Percentiles rank a stretch among this genome's conserved stretches.
phyloP scores from a whole-genome alignment of 805 yeast genomes.

The Candida morakotiae region DNA sequence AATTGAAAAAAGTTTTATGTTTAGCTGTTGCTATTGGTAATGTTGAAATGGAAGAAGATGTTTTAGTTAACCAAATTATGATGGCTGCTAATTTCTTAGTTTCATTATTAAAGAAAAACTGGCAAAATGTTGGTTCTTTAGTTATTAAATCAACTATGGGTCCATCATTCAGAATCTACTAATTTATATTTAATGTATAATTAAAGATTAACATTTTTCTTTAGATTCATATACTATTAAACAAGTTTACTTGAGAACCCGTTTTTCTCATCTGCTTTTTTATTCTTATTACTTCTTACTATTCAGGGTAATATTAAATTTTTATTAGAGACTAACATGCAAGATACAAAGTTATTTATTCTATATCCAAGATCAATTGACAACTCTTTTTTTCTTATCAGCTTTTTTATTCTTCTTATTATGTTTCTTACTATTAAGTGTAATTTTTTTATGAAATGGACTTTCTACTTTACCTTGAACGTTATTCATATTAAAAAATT shows the following conservation, averaged over 20 bases:
- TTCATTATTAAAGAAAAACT: slow-evolving; percentile 99
- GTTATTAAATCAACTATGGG: slow-evolving; percentile 99
- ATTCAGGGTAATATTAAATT: too few species aligned
- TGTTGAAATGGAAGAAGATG: slow-evolving; percentile 99
- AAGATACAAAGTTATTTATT: too few species aligned
- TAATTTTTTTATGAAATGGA: slow-evolving; percentile 66
- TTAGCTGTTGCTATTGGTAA: slow-evolving; percentile 99
- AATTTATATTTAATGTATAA: slow-evolving; percentile 26
- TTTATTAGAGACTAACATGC: too few species aligned
- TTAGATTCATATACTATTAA: too few species aligned
- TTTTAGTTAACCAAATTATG: slow-evolving; percentile 95
- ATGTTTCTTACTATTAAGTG: slow-evolving; percentile 48
- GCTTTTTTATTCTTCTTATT: slow-evolving; percentile 74
- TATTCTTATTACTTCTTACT: too few species aligned
- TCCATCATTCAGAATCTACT: slow-evolving; percentile 99
- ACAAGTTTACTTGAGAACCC: too few species aligned
- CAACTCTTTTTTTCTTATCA: slow-evolving; percentile 41
- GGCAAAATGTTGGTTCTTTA: slow-evolving; percentile 99
- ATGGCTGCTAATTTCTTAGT: slow-evolving; percentile 99
- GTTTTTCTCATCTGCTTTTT: too few species aligned
- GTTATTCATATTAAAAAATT: slow-evolving; percentile 69
- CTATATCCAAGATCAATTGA: slow-evolving; percentile 14
- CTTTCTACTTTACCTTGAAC: slow-evolving; percentile 59
- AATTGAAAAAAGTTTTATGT: slow-evolving; percentile 99
- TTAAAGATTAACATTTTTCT: background rate